These are phyloP conservation scores for Microbotryomycetes sp. DNA, from an alignment of 1,284 basidiomycete species.

Conservation along the genomic window DNA sequence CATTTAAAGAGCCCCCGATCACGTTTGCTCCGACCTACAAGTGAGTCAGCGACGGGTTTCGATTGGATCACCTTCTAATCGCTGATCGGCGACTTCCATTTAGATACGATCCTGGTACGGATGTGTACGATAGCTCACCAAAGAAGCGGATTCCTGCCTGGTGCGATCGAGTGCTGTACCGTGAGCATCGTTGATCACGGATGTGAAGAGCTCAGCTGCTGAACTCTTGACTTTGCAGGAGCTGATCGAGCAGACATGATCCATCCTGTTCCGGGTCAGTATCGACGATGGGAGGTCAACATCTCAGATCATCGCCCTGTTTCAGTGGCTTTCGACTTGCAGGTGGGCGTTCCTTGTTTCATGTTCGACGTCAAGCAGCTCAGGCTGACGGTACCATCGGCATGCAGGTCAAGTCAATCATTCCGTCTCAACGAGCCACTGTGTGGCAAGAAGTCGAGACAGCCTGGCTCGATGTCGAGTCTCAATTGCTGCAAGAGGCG, in stretches of 20 bases:
- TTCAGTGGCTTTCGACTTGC: constrained; percentile 58
- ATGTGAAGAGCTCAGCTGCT: too few relatives aligned
- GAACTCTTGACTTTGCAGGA: too few relatives aligned
- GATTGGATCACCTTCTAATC: constrained; percentile 91
- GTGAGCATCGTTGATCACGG: constrained; percentile 30
- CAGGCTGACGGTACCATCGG: constrained; percentile 54
- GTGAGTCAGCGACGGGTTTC: constrained; percentile 87
- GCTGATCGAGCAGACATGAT: constrained; percentile 25
- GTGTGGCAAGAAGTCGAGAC: constrained; percentile 42
- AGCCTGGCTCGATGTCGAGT: constrained; percentile 30
- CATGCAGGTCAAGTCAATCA: constrained; percentile 64
- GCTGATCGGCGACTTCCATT: constrained; percentile 58
- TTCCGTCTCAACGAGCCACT: constrained; percentile 53
- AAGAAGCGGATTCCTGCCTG: constrained; percentile 95
- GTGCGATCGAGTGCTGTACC: constrained; percentile 87
- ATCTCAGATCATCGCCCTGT: constrained; percentile 82
- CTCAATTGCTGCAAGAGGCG: constrained; percentile 17
- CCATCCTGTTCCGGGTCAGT: constrained; percentile 8
- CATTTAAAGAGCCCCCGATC: constrained; percentile 75
- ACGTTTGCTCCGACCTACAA: constrained; percentile 90
- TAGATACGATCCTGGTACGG: constrained; percentile 52
- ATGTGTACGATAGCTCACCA: constrained; percentile 89
- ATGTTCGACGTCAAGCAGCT: constrained; percentile 63
- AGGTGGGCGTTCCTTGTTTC: too few relatives aligned
- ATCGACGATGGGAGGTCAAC: constrained; percentile 71